A percentile compares a stretch with the other conserved stretches of the same genome.
Conservation (phyloP, 306 rosid genomes). For the Corylus americana region DNA sequence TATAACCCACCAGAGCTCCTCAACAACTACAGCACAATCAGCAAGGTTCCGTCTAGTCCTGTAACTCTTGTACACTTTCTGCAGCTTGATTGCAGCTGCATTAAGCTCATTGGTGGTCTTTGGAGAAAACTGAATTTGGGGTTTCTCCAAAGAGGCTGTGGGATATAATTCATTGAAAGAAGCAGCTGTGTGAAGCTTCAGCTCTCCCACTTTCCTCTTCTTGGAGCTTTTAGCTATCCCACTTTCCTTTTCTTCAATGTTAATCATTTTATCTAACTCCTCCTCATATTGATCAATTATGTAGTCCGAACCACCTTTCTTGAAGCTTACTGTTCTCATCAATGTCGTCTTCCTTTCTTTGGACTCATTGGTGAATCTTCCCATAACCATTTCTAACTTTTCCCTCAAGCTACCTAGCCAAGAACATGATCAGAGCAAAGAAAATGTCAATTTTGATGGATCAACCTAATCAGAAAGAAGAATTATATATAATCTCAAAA, state of each 20-base stretch:
- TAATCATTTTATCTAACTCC: constrained; percentile 17
- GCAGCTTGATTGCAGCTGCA: constrained; percentile 64
- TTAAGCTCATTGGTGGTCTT: constrained; percentile 43
- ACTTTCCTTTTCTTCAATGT: constrained; percentile 42
- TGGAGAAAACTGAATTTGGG: constrained; percentile 27
- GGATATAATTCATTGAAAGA: constrained; percentile 31
- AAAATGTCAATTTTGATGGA: constrained; percentile 13
- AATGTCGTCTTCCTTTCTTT: constrained; percentile 32
- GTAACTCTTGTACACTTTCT: constrained; percentile 77
- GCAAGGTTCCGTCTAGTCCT: constrained; percentile 71
- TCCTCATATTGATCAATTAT: constrained; percentile 7
- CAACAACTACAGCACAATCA: constrained; percentile 82
- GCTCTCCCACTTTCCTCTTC: constrained; percentile 40
- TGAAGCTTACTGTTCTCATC: constrained; percentile 42
- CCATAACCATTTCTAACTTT: constrained; percentile 33
- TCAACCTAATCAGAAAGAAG: constrained; percentile 14
- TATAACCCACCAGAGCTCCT: constrained; percentile 74
- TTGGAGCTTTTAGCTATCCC: constrained; percentile 39
- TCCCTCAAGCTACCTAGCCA: neutral
- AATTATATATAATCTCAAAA: constrained; percentile 3
- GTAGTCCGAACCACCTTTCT: constrained; percentile 24
- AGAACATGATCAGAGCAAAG: too few relatives aligned
- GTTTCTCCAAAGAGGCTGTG: constrained; percentile 21
- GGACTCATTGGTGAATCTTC: constrained; percentile 32
- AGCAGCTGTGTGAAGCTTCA: constrained; percentile 40